Base-by-base conservation (phyloP, 805 yeast species). In the Tetrapisispora taiwanensis region DNA sequence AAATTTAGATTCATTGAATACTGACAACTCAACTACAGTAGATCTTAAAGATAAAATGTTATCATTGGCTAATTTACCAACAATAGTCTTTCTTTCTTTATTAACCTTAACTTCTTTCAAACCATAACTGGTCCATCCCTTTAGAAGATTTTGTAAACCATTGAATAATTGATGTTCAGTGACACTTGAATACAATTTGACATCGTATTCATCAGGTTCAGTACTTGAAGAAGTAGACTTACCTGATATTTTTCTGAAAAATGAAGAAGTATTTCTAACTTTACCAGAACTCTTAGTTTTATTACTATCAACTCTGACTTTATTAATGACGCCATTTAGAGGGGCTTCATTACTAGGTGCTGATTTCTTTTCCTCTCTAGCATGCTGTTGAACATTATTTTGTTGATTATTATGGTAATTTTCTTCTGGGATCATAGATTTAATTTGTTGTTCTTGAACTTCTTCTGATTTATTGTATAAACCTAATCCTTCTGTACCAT, bases 51-150 rank as follows among this genome's bases (percentile, higher is more conserved):
- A 75, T 53, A 82, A 65, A 2, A 80, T 68, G 60, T 83, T 82
- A 46, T 71, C 69, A 51, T 74, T 77, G 1, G 85, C 69, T 30
- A 83, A 73, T 17, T 75, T 70, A 43, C 87, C 89, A n/a, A 72
- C 73, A 27, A 83, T 68, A 28, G 67, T 68, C 52, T 66, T 59
- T 7, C 66, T 59, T 4, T 66, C 60, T 18, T 69, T 66, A 51
- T 72, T 72, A 38, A 74, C 62, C 32, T 62, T 66, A 46, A 83
- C 69, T 47, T 76, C 72, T 51, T 73, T 75, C 53, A 83, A 63
- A 8, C 92, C 90, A 53, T 81, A 81, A 47, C 74, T 76, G 13
- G 76, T 72, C 92, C 92, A 83, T 15, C 81, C 77, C 37, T 62
- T 68, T 50, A 83, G 65, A 44, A 83, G 70, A 36, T 83, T 76